Conservation (phyloP, 352 stramenopile species). For the Globisporangium paroecandrum region DNA sequence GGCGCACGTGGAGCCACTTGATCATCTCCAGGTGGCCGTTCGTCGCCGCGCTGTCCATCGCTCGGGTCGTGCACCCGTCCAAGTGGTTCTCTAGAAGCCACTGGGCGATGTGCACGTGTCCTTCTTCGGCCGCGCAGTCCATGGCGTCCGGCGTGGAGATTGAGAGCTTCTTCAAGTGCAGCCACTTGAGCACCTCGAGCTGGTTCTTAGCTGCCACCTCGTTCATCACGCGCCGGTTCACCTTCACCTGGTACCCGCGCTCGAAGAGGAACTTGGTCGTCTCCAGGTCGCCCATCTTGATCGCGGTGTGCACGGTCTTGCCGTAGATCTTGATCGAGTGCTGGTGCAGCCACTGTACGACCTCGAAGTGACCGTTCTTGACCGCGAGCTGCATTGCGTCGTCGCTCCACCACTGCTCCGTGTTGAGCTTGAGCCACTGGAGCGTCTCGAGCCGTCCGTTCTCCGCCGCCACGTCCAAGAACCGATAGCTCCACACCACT, state of each 20-base stretch:
- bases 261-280: conserved; percentile 13
- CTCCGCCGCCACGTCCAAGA: conserved; percentile 7
- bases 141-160: conserved; percentile 14
- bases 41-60: conserved; percentile 15
- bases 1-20: conserved; percentile 9
- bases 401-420: conserved; percentile 16
- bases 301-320: conserved; percentile 14
- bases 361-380: conserved; percentile 9
- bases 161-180: conserved; percentile 10
- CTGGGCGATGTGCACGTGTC: conserved; percentile 12
- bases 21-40: conserved; percentile 19
- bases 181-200: conserved; percentile 16
- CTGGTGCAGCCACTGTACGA: conserved; percentile 18
- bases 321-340: conserved; percentile 18
- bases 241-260: conserved; percentile 16
- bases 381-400: conserved; percentile 16
- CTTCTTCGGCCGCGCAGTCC: conserved; percentile 12
- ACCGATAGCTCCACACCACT: conserved; percentile 15
- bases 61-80: conserved; percentile 14
- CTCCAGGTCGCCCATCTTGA: conserved; percentile 15
- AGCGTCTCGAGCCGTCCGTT: conserved; percentile 10
- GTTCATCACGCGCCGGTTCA: conserved; percentile 17
- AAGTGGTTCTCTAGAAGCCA: conserved; percentile 18
- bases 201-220: conserved; percentile 13
- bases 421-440: conserved; percentile 12